phyloP scores from a whole-genome alignment of 1,139 yeast species.

The Yamadazyma epiphylla region DNA sequence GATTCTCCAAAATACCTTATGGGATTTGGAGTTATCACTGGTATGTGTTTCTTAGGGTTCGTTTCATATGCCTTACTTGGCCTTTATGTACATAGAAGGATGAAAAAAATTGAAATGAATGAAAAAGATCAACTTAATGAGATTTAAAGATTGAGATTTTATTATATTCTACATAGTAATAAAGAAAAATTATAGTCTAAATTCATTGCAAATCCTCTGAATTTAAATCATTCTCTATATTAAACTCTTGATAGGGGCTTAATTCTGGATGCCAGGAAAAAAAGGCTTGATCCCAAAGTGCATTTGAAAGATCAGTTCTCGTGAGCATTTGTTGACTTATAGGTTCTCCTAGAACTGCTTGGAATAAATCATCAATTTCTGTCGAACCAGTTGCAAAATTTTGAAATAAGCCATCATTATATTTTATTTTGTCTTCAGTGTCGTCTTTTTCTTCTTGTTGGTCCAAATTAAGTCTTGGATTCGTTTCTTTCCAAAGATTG shows the following conservation, averaged over 20 bases:
- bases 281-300: conserved; percentile 7
- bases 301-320: conserved; percentile 5
- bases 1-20: conserved; percentile 9
- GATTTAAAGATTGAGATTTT: no score
- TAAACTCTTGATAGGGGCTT: no score
- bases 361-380: conserved; percentile 4
- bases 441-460: neutral
- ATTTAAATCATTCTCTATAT: no score
- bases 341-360: conserved; percentile 5
- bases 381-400: neutral
- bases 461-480: no score
- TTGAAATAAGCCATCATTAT: conserved; percentile 1
- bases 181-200: no score
- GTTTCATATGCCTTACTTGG: conserved; percentile 4
- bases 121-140: no score
- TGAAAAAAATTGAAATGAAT: conserved; percentile 1
- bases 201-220: no score
- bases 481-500: conserved; percentile 5
- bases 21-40: conserved; percentile 13
- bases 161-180: no score
- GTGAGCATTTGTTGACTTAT: conserved; percentile 6
- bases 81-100: conserved; percentile 4
- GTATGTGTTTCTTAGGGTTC: conserved; percentile 10
- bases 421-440: neutral
- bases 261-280: no score